These are phyloP conservation scores for Cytospora schulzeri DNA, from an alignment of 2,329 filamentous ascomycete genomes.

Conservation along the genomic window DNA sequence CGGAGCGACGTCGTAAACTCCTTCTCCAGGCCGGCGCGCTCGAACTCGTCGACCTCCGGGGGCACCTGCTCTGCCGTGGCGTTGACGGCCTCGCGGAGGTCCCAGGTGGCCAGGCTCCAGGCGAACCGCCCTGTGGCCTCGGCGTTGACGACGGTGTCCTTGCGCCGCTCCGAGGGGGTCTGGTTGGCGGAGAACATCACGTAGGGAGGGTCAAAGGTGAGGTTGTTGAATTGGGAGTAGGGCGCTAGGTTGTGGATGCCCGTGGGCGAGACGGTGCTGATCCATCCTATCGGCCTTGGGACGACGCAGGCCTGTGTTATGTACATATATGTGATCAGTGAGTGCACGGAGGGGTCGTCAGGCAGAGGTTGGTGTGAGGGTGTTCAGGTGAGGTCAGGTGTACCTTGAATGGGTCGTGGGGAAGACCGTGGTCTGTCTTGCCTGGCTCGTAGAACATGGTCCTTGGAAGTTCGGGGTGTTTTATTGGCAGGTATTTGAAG, in stretches of 20 bases:
- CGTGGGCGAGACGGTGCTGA: constrained; percentile 53
- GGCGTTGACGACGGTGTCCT: constrained; percentile 60
- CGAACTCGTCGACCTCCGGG: constrained; percentile 57
- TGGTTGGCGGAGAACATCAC: constrained; percentile 65
- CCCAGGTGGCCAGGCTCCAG: constrained; percentile 62
- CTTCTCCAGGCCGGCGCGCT: constrained; percentile 51
- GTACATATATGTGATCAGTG: not conserved
- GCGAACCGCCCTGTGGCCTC: constrained; percentile 58
- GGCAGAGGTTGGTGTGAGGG: not conserved
- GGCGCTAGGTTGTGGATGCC: constrained; percentile 59
- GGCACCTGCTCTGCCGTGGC: constrained; percentile 53
- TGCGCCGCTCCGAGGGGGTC: constrained; percentile 46
- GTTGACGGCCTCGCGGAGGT: constrained; percentile 58
- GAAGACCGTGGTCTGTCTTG: constrained; percentile 23
- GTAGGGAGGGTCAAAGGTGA: constrained; percentile 64
- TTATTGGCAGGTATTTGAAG: too few relatives aligned
- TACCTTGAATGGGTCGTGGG: constrained; percentile 26
- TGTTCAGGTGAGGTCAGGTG: not conserved
- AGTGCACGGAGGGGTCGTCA: not conserved
- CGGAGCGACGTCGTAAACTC: constrained; percentile 40
- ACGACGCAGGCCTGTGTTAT: constrained; percentile 54
- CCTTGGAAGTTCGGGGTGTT: not conserved
- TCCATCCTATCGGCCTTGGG: constrained; percentile 65
- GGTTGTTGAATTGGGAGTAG: constrained; percentile 64
- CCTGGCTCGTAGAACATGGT: constrained; percentile 27